phyloP scores from a whole-genome alignment of 139 green algal genomes.

The Chara braunii region DNA sequence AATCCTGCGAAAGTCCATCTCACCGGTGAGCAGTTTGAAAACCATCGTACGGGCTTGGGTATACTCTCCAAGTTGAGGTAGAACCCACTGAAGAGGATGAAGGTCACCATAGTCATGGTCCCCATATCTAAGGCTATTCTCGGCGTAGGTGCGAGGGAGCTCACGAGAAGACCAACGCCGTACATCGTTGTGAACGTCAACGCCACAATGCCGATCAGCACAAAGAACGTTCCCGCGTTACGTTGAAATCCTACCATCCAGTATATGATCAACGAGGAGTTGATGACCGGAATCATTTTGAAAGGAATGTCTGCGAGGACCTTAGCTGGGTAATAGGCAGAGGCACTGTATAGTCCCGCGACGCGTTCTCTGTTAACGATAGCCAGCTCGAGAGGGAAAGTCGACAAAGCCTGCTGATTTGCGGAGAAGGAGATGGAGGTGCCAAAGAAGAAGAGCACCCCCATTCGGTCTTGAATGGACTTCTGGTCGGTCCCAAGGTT shows the following conservation, averaged over 20 bases:
- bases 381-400: constrained; percentile 37
- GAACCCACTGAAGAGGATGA: constrained; percentile 54
- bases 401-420: constrained; percentile 42
- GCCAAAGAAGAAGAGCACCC: constrained; percentile 38
- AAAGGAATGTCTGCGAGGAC: constrained; percentile 43
- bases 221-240: constrained; percentile 45
- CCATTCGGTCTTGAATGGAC: constrained; percentile 37
- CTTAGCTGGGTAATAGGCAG: constrained; percentile 52
- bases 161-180: constrained; percentile 15
- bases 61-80: constrained; percentile 49
- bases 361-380: constrained; percentile 45
- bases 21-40: constrained; percentile 35
- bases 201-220: constrained; percentile 42
- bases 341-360: constrained; percentile 44
- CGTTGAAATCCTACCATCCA: constrained; percentile 51
- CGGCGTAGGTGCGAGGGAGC: constrained; percentile 33
- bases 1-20: constrained; percentile 39
- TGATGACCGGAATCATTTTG: constrained; percentile 32
- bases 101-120: constrained; percentile 43
- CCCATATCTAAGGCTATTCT: constrained; percentile 46
- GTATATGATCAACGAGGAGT: constrained; percentile 58
- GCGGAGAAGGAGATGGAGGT: too few relatives aligned
- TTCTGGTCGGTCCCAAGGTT: constrained; percentile 27
- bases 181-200: constrained; percentile 43
- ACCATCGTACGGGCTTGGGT: constrained; percentile 39